Base-by-base conservation (phyloP, 1,139 yeast species). In the Saccharomyces hybrid region DNA sequence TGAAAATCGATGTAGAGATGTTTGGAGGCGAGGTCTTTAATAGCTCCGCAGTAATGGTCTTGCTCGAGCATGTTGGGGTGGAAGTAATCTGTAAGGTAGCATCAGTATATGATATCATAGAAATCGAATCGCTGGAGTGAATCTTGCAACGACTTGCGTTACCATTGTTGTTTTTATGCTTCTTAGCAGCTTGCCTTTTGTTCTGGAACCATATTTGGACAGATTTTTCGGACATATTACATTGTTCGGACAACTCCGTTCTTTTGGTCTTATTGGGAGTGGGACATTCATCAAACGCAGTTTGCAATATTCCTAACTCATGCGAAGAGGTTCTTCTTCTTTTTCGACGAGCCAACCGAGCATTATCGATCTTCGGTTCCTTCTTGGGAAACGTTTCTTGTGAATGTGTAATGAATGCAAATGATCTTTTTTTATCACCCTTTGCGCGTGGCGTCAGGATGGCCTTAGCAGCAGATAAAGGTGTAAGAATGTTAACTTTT, bases 161-260 rank as follows among this genome's bases (percentile, higher is more conserved):
- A 2, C 21, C 48, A 46, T 14, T 46, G 29, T 8, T 44, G 11
- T 27, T 46, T 28, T 26, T 46, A 27, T 27, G 48, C 48, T 48
- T 31, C 61, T 95, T 82, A 61, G 84, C 73, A 48, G 90, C 80
- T 73, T 93, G 99, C 71, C 99, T 83, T 70, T 84, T 87, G 72
- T 93, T 93, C 73, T 93, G 99, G 73, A 93, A 93, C 99, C 99
- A 93, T 60, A 93, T 89, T 73, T 93, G 98, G 31, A 93, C 96
- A 1, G 97, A 96, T 70, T 90, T 90, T 70, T 90, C 97, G n/a
- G 93, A 81, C 98, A 91, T 93, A 60, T 83, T 82, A 48, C 93
- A 95, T 60, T 78, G 81, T 38, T 74, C 71, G 14, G 97, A 96
- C 62, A 93, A 87, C 60, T 82, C 85, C 50, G 82, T 77, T 62